Base-by-base conservation (phyloP, 225 moss, liverwort and hornwort species). In the Sphagnum contortum region DNA sequence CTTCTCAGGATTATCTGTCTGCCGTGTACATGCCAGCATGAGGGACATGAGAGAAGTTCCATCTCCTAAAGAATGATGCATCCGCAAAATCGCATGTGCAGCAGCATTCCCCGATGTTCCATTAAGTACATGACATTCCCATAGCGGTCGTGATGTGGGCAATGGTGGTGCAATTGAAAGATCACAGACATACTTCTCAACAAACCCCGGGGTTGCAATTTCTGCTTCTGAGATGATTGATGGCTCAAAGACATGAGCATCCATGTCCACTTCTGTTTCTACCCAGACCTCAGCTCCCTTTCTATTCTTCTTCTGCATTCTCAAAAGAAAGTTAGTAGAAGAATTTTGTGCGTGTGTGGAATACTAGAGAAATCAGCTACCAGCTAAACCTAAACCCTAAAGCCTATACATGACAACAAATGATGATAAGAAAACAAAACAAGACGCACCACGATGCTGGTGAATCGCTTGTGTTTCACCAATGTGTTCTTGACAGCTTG, bases 11-110 rank as follows among this genome's bases (percentile, higher is more conserved):
- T 73, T 78, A 45, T 76, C 87, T 44, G 77, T 12, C 48, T 71
- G 82, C 5, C 92, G 92, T 0, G 88, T 83, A 61, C 85, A 90
- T 10, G 96, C 96, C 50, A 96, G 50, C 5, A 96, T 68, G 29
- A 96, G 77, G 0, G 92, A 96, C 80, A 96, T 87, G 67, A 96
- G 88, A 8, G 92, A 92, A 4, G 87, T 88, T 61, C 96, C 96
- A 54, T 96, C 96, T 0, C 96, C 96, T 63, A 96, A 59, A 3
- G 96, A 77, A 59, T 96, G 96, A 64, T 96, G 92, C 68, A 87
- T 73, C 5, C 83, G 79, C 4, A 89, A 0, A 11, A 92, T 59
- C 66, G 79, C 73, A 57, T 87, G 77, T 0, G 77, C 72, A 72
- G 73, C 70, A 0, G 77, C 72, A 9, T 74, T 49, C 47, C 80